Conservation (phyloP, 1,139 yeast genomes). For the Pichia sp. region DNA sequence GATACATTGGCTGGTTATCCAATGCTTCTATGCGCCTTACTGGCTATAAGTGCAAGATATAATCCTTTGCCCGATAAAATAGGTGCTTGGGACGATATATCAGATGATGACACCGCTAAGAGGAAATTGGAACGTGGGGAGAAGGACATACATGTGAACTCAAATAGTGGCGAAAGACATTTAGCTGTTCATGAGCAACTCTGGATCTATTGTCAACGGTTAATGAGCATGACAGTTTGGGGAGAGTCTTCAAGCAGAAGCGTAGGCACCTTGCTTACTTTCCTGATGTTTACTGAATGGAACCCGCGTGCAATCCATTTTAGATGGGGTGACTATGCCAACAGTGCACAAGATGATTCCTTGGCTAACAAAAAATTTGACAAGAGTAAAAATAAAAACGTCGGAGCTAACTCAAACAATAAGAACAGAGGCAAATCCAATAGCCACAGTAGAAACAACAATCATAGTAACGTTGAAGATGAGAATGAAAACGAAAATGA, state of each 20-base stretch:
- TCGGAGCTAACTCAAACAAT: conserved; percentile 8
- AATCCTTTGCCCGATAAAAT: conserved; percentile 45
- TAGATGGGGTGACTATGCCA: conserved; percentile 85
- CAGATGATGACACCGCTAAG: conserved; percentile 28
- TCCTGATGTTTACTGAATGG: conserved; percentile 89
- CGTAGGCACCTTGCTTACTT: conserved; percentile 81
- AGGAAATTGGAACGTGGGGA: conserved; percentile 7
- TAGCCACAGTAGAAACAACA: background rate
- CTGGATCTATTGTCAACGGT: conserved; percentile 79
- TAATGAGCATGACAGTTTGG: conserved; percentile 88
- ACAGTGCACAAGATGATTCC: conserved; percentile 38
- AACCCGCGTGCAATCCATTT: conserved; percentile 91
- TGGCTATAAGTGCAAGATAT: conserved; percentile 77
- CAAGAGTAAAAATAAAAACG: conserved; percentile 15
- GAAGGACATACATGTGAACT: conserved; percentile 10
- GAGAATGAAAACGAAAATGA: conserved; percentile 29
- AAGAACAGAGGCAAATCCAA: background rate
- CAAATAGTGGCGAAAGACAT: conserved; percentile 31
- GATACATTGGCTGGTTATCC: conserved; percentile 73
- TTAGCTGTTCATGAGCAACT: conserved; percentile 69
- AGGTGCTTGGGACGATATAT: conserved; percentile 18
- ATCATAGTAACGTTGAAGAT: background rate
- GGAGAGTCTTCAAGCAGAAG: conserved; percentile 89
- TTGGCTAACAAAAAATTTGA: conserved; percentile 14
- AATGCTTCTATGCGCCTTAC: conserved; percentile 69